These are phyloP conservation scores for Naganishia sp. DNA, from an alignment of 1,284 basidiomycete genomes.

Conservation along the genomic window DNA sequence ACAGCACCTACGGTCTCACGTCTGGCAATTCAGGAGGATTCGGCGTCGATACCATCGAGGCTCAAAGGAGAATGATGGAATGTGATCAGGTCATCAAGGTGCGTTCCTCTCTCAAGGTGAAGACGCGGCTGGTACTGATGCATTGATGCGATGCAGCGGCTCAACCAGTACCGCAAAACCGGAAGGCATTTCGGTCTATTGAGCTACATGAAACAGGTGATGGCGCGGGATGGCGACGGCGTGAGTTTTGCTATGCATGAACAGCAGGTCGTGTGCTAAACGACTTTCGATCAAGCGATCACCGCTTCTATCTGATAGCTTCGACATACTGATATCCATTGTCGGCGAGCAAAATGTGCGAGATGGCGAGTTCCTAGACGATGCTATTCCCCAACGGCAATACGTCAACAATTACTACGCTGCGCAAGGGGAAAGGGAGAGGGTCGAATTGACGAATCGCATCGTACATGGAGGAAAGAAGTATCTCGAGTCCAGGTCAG, in stretches of 20 bases:
- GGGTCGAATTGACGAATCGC: conserved; percentile 39
- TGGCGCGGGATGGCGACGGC: conserved; percentile 38
- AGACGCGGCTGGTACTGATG: background rate
- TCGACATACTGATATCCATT: conserved; percentile 54
- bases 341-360: conserved; percentile 43
- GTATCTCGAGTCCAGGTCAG: conserved; percentile 62
- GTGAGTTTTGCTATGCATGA: conserved; percentile 43
- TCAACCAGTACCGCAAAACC: conserved; percentile 40
- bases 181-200: conserved; percentile 34
- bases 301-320: conserved; percentile 45
- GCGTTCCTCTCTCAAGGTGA: conserved; percentile 27
- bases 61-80: conserved; percentile 91
- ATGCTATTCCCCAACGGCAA: conserved; percentile 48
- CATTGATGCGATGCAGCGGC: conserved; percentile 36
- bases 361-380: conserved; percentile 49
- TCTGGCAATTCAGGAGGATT: conserved; percentile 24
- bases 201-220: conserved; percentile 28
- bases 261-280: conserved; percentile 37
- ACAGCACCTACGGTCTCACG: conserved; percentile 8
- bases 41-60: conserved; percentile 64
- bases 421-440: conserved; percentile 32
- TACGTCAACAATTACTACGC: conserved; percentile 57
- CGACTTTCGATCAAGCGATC: conserved; percentile 26
- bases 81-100: conserved; percentile 80
- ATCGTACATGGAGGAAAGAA: conserved; percentile 44